phyloP scores from a whole-genome alignment of 441 rosid species.

The Capsella rubella region DNA sequence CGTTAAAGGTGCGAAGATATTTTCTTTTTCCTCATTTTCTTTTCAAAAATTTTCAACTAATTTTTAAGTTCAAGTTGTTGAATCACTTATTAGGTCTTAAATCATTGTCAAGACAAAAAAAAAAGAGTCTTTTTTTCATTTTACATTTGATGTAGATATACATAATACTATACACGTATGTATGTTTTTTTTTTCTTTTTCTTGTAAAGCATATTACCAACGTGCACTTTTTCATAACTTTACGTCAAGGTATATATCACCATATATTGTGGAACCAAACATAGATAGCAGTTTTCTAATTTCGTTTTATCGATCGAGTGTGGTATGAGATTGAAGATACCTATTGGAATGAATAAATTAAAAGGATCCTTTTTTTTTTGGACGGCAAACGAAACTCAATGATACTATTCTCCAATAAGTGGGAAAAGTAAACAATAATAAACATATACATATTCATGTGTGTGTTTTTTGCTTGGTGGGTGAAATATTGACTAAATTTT shows the following conservation, averaged over 20 bases:
- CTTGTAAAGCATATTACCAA: conserved; percentile 36
- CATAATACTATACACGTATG: background rate
- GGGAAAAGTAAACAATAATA: background rate
- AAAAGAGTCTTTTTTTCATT: conserved; percentile 20
- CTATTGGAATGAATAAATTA: background rate
- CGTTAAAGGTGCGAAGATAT: conserved; percentile 37
- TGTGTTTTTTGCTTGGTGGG: conserved; percentile 16
- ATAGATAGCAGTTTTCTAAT: background rate
- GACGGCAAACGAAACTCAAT: conserved; percentile 14
- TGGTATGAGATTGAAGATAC: background rate
- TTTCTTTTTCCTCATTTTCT: conserved; percentile 16
- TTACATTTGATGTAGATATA: background rate
- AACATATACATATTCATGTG: background rate
- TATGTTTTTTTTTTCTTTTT: background rate
- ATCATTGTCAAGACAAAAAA: conserved; percentile 29
- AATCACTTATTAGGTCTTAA: conserved; percentile 42
- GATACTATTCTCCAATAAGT: conserved; percentile 6
- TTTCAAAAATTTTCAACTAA: conserved; percentile 24
- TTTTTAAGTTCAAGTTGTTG: conserved; percentile 40
- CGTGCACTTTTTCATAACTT: conserved; percentile 26
- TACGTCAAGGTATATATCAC: conserved; percentile 20
- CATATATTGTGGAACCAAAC: conserved; percentile 12
- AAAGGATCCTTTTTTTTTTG: background rate
- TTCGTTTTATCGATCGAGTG: background rate
- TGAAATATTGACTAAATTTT: conserved; percentile 10